These are phyloP conservation scores for Vanrija sp. DNA, from an alignment of 1,284 basidiomycete species.

Conservation along the genomic window DNA sequence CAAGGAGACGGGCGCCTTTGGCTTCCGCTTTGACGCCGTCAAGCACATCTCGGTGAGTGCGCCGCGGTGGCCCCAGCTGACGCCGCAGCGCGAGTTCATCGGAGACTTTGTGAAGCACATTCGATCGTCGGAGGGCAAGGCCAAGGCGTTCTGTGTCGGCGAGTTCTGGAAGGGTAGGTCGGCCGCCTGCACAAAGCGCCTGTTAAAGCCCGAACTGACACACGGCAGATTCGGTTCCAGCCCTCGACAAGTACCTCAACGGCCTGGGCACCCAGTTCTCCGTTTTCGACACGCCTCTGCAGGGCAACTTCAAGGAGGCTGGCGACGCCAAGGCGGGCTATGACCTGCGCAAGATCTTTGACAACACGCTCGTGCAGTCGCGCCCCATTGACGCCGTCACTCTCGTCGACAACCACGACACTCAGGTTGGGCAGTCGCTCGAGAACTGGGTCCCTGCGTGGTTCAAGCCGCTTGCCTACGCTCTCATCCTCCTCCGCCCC, in stretches of 20 bases:
- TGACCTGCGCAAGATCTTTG: constrained; percentile 57
- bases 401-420: constrained; percentile 56
- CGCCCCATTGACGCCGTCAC: constrained; percentile 59
- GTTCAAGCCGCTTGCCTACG: constrained; percentile 66
- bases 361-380: constrained; percentile 55
- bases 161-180: constrained; percentile 54
- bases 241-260: constrained; percentile 42
- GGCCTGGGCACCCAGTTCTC: constrained; percentile 55
- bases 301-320: constrained; percentile 51
- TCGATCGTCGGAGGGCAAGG: constrained; percentile 48
- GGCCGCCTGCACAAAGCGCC: neutral
- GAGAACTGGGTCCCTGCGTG: constrained; percentile 55
- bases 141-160: constrained; percentile 53
- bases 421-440: constrained; percentile 56
- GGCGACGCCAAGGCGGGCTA: constrained; percentile 52
- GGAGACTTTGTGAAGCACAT: constrained; percentile 56
- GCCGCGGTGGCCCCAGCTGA: too few species aligned
- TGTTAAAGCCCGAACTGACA: neutral
- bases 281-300: constrained; percentile 57
- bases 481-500: constrained; percentile 75
- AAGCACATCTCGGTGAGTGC: constrained; percentile 55
- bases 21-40: constrained; percentile 84
- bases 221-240: constrained; percentile 38
- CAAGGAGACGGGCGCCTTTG: constrained; percentile 71
- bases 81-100: constrained; percentile 50